Base-by-base conservation (phyloP, 352 stramenopile species). In the Phytophthora quininea region DNA sequence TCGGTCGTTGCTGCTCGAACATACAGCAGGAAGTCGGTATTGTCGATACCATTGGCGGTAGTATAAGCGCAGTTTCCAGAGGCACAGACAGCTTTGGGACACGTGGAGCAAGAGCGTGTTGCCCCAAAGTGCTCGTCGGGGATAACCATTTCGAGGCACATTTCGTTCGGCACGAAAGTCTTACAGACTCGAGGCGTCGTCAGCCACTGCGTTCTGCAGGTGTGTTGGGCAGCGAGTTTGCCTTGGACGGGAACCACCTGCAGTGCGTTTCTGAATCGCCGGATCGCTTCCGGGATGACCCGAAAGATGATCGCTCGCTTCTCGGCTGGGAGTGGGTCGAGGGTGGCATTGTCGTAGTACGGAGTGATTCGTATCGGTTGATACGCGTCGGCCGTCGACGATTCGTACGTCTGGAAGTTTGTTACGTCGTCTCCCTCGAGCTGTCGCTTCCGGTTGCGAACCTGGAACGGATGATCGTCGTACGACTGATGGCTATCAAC, bases 21-120 rank as follows among this genome's bases (percentile, higher is more conserved):
- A 60, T 94, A 94, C 1, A 95, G 67, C 48, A 93, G 15, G 47
- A 93, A 93, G 50, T 94, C 88, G 10, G 82, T 72, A 32, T 90
- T 53, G 1, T 70, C 43, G 2, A 90, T 55, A 0, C 86, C 86
- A 1, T 69, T 35, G 24, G 71, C 75, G 0, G 64, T 56, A 1
- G 72, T 81, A 52, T 63, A 77, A 1, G 58, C 62, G 50, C 85
- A 93, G 3, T 55, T 47, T 6, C 84, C 87, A 9, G 32, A 69
- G 4, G 56, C 54, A 46, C 84, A 94, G 11, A 71, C 82, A 3
- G 60, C 27, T 1, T 71, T 73, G 2, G 69, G 48, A 35, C 87
- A 95, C 0, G 77, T 79, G 7, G 40, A 62, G 58, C 88, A 95
- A 1, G 58, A 59, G 0, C 60, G 57, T 0, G 78, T 88, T 1